Evolutionary conservation across 169 alveolate genomes (phyloP).

Genomic region (Plasmodium vivax): DNA sequence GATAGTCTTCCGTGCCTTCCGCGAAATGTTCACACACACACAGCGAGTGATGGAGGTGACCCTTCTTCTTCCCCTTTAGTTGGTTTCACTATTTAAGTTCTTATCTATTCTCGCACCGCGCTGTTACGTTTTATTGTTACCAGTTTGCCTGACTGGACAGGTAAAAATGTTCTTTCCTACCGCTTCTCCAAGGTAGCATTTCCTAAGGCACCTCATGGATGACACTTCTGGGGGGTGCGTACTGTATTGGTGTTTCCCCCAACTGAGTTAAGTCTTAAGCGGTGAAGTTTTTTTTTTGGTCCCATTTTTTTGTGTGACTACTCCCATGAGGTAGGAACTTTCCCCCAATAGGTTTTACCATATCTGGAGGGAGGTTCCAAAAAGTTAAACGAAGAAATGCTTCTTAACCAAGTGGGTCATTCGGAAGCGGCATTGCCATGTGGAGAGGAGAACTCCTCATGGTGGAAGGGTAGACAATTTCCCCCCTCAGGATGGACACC

Average conservation of each 20-base stretch:
- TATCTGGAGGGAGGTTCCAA: not conserved
- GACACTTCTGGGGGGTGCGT: too few species aligned
- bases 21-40: too few species aligned
- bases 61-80: not conserved
- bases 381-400: not conserved
- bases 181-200: not conserved
- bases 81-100: not conserved
- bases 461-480: not conserved
- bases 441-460: not conserved
- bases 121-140: not conserved
- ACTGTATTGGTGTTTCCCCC: too few species aligned
- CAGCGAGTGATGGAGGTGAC: not conserved
- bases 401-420: not conserved
- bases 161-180: not conserved
- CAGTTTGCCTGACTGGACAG: not conserved
- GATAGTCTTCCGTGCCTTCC: too few species aligned
- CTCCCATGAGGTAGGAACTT: not conserved
- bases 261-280: not conserved
- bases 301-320: not conserved
- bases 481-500: not conserved
- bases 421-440: not conserved
- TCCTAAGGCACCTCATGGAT: too few species aligned
- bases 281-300: not conserved
- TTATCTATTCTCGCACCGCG: not conserved
- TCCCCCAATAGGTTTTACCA: not conserved